Conservation (phyloP, 176 grass and related monocot species). For the Carex scoparia region DNA sequence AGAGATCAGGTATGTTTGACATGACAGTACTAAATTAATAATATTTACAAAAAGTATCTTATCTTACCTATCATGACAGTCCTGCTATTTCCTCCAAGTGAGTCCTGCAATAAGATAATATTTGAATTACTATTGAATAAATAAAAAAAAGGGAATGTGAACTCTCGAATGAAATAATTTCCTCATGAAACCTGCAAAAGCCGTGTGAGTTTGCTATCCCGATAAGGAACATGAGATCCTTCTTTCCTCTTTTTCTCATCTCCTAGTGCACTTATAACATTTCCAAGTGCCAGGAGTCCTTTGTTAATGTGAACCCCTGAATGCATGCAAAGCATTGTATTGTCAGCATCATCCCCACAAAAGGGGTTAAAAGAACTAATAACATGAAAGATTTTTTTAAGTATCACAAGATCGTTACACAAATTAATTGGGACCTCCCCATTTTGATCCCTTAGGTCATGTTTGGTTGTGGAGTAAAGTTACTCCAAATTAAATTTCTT, state of each 20-base stretch:
- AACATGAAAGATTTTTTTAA: background rate
- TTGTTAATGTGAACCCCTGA: conserved; percentile 98
- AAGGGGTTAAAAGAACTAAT: background rate
- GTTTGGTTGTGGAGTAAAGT: too few relatives aligned
- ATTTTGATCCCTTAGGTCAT: too few relatives aligned
- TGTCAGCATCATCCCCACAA: background rate
- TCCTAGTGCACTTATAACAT: conserved; percentile 97
- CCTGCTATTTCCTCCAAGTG: conserved; percentile 97
- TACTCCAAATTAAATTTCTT: too few relatives aligned
- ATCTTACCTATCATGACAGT: conserved; percentile 96
- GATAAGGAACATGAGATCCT: conserved; percentile 89
- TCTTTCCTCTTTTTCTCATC: conserved; percentile 99
- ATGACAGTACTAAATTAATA: background rate
- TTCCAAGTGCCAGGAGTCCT: conserved; percentile 93
- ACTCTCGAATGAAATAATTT: background rate
- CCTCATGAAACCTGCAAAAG: conserved; percentile 68
- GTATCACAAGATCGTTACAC: background rate
- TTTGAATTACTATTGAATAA: conserved; percentile 22
- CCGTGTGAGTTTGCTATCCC: conserved; percentile 98
- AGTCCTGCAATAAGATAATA: conserved; percentile 50
- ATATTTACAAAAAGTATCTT: background rate
- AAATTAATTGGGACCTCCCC: background rate
- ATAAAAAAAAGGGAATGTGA: background rate
- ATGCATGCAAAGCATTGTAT: conserved; percentile 25
- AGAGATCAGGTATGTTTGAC: background rate